Conservation (phyloP, 805 yeast genomes). For the Candida insectalens region DNA sequence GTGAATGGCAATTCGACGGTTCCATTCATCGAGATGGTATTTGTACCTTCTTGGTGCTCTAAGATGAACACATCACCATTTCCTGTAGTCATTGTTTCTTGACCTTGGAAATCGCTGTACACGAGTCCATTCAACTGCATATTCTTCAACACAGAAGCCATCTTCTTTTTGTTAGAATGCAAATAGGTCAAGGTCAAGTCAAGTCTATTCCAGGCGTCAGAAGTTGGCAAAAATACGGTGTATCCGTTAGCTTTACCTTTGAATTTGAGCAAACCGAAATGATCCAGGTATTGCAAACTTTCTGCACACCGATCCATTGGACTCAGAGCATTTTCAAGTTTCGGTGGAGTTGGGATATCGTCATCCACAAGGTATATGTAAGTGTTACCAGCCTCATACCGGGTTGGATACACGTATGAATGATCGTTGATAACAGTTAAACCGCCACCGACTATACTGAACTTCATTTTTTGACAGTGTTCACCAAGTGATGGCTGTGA, state of each 20-base stretch:
- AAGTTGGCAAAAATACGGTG: slow-evolving; percentile 71
- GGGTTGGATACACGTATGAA: slow-evolving; percentile 32
- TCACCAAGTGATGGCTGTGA: slow-evolving; percentile 39
- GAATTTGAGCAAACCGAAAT: slow-evolving; percentile 41
- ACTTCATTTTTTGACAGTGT: slow-evolving; percentile 56
- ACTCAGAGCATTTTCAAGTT: slow-evolving; percentile 55
- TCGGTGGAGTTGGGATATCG: slow-evolving; percentile 52
- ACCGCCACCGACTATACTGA: slow-evolving; percentile 23
- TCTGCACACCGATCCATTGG: slow-evolving; percentile 54
- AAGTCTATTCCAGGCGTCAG: slow-evolving; percentile 57
- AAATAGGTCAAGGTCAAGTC: slow-evolving; percentile 55
- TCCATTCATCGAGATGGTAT: slow-evolving; percentile 8
- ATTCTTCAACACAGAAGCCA: slow-evolving; percentile 45
- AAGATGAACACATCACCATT: slow-evolving; percentile 7
- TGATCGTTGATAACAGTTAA: slow-evolving; percentile 45
- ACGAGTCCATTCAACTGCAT: slow-evolving; percentile 52
- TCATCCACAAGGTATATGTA: slow-evolving; percentile 57
- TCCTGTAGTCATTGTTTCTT: slow-evolving; percentile 11
- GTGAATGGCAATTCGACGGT: slow-evolving; percentile 24
- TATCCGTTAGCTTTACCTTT: slow-evolving; percentile 48
- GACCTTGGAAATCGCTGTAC: slow-evolving; percentile 50
- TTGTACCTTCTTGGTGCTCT: slow-evolving; percentile 4
- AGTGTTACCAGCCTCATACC: slow-evolving; percentile 49
- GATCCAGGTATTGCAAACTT: slow-evolving; percentile 48
- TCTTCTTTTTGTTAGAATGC: slow-evolving; percentile 37